phyloP scores from a whole-genome alignment of 306 rosid species.

The Argentina anserina region DNA sequence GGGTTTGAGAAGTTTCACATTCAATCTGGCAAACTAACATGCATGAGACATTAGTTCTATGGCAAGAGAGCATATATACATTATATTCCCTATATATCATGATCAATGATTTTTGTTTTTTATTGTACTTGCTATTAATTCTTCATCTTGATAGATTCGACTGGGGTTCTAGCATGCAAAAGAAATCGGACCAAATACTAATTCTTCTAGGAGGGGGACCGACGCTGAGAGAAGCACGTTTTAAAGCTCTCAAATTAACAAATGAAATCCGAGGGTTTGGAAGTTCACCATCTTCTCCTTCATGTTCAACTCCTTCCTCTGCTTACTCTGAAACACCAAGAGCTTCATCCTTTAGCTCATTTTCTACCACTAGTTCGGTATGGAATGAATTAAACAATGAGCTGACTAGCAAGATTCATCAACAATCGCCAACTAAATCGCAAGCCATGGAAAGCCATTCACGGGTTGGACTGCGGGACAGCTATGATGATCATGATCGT shows the following conservation, averaged over 20 bases:
- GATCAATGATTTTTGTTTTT: not conserved
- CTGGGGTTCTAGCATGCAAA: slow-evolving; percentile 67
- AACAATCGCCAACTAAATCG: not conserved
- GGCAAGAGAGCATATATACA: not conserved
- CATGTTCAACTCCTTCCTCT: slow-evolving; percentile 19
- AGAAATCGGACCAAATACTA: slow-evolving; percentile 47
- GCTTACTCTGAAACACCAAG: slow-evolving; percentile 32
- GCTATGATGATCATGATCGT: not conserved
- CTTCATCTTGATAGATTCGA: slow-evolving; percentile 46
- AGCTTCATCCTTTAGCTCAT: slow-evolving; percentile 45
- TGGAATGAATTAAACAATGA: slow-evolving; percentile 25
- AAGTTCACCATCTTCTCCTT: slow-evolving; percentile 20
- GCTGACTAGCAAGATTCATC: not conserved
- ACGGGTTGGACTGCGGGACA: slow-evolving; percentile 16
- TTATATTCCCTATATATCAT: not conserved
- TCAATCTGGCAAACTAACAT: not conserved
- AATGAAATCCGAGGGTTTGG: slow-evolving; percentile 82
- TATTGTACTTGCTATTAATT: not conserved
- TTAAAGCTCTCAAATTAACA: slow-evolving; percentile 63
- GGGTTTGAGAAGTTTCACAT: not conserved
- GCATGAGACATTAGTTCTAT: not conserved
- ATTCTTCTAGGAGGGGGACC: slow-evolving; percentile 46
- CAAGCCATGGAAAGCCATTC: slow-evolving; percentile 3
- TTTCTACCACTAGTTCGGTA: slow-evolving; percentile 34
- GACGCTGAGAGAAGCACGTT: slow-evolving; percentile 49